Evolutionary conservation across 2,329 filamentous ascomycete genomes (phyloP).

Genomic region (Chaetoscypha palmicola): DNA sequence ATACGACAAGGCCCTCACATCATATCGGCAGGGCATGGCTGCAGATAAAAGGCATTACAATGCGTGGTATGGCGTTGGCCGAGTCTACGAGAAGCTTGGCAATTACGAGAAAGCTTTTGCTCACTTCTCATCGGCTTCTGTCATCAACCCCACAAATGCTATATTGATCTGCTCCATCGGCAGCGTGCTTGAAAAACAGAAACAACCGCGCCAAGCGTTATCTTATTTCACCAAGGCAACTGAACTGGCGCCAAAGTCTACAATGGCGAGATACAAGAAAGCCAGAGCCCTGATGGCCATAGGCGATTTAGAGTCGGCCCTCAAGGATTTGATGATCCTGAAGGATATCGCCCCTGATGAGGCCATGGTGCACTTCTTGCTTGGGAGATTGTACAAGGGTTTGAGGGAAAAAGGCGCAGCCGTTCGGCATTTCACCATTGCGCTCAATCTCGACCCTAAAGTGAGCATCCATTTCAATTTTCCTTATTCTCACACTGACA

Average conservation of each 20-base stretch:
- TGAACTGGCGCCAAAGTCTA: slow-evolving; percentile 71
- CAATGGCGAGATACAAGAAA: slow-evolving; percentile 87
- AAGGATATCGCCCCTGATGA: slow-evolving; percentile 91
- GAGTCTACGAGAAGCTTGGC: slow-evolving; percentile 83
- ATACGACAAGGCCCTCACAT: slow-evolving; percentile 85
- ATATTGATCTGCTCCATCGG: slow-evolving; percentile 91
- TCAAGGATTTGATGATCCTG: slow-evolving; percentile 77
- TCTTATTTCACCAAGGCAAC: slow-evolving; percentile 77
- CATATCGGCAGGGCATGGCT: slow-evolving; percentile 78
- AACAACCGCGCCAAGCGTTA: slow-evolving; percentile 71
- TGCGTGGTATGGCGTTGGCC: slow-evolving; percentile 87
- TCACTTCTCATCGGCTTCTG: slow-evolving; percentile 81
- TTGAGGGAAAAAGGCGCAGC: slow-evolving; percentile 69
- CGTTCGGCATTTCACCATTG: slow-evolving; percentile 91
- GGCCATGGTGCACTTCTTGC: slow-evolving; percentile 89
- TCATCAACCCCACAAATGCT: slow-evolving; percentile 89
- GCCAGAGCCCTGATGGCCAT: slow-evolving; percentile 78
- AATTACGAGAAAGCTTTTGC: slow-evolving; percentile 86
- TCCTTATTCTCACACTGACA: slow-evolving; percentile 9
- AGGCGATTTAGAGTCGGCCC: slow-evolving; percentile 61
- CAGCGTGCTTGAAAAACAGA: slow-evolving; percentile 80
- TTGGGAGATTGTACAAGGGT: slow-evolving; percentile 75
- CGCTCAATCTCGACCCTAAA: slow-evolving; percentile 93
- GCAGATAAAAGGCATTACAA: slow-evolving; percentile 91
- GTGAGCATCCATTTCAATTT: slow-evolving; percentile 42